Conservation (phyloP, 169 alveolate species). For the Cryptosporidium ubiquitum region DNA sequence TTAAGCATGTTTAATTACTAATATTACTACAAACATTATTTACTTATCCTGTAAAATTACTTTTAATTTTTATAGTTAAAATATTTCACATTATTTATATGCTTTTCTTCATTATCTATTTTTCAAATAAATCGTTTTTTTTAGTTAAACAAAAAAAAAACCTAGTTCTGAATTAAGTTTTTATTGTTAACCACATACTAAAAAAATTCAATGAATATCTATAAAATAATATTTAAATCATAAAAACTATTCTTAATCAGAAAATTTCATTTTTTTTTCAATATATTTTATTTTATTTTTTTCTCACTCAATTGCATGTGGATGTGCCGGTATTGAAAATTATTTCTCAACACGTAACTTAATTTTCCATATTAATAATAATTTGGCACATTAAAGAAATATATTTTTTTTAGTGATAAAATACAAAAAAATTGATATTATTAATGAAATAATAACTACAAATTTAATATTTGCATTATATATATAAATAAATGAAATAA, state of each 20-base stretch:
- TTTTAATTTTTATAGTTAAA: background rate
- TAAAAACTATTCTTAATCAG: background rate
- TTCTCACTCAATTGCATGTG: background rate
- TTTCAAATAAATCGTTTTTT: too few species aligned
- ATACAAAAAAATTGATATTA: background rate
- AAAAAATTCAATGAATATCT: too few species aligned
- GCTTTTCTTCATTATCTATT: too few species aligned
- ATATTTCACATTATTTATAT: too few species aligned
- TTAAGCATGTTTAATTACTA: conserved; percentile 4
- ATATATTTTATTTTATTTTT: background rate
- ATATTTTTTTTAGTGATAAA: background rate
- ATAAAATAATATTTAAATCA: background rate
- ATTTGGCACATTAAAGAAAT: background rate
- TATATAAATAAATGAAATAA: background rate
- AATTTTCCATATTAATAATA: background rate
- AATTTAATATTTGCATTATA: background rate
- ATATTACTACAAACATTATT: too few species aligned
- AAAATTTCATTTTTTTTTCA: background rate
- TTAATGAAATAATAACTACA: background rate
- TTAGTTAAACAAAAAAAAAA: background rate
- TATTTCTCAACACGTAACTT: conserved; percentile 2
- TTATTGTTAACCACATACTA: too few species aligned
- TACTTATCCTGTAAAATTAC: background rate
- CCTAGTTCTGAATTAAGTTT: background rate
- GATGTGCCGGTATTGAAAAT: conserved; percentile 2